phyloP scores from a whole-genome alignment of 352 stramenopile species.

The Globisporangium canariense region DNA sequence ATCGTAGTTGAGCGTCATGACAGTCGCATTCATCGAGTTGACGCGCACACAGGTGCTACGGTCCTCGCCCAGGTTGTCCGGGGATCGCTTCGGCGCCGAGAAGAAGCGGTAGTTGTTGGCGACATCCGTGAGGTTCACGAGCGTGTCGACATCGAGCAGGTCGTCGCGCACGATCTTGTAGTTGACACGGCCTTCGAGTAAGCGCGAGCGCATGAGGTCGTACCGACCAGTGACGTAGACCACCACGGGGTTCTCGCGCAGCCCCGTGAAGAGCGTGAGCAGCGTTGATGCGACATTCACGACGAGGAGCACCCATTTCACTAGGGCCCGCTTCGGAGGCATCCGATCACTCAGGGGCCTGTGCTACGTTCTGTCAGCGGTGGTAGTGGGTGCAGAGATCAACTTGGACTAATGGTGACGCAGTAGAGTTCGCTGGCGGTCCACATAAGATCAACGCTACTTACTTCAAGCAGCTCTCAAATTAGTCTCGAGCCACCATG shows the following conservation, averaged over 20 bases:
- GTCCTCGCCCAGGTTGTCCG: slow-evolving; percentile 28
- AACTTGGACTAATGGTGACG: too few relatives aligned
- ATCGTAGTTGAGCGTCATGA: slow-evolving; percentile 28
- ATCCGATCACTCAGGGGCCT: too few relatives aligned
- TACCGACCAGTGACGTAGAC: background rate
- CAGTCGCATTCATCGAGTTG: slow-evolving; percentile 32
- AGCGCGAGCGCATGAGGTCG: slow-evolving; percentile 11
- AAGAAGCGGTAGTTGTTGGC: slow-evolving; percentile 19
- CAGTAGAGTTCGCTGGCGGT: too few relatives aligned
- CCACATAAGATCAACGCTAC: too few relatives aligned
- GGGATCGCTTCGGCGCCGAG: slow-evolving; percentile 24
- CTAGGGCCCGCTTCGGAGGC: too few relatives aligned
- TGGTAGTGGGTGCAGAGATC: too few relatives aligned
- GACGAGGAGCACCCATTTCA: background rate
- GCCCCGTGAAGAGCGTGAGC: background rate
- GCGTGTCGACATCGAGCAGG: slow-evolving; percentile 7
- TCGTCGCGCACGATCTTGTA: slow-evolving; percentile 21
- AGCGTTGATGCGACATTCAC: background rate
- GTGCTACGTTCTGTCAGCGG: too few relatives aligned
- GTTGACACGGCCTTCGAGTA: slow-evolving; percentile 19
- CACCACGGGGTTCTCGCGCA: background rate
- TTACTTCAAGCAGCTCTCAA: too few relatives aligned
- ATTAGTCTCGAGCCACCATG: too few relatives aligned
- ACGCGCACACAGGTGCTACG: slow-evolving; percentile 35
- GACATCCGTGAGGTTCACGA: slow-evolving; percentile 17